A percentile compares a stretch with the other conserved stretches of the same genome.
Conservation (phyloP, 139 green algal genomes). For the Chlorella sp. region DNA sequence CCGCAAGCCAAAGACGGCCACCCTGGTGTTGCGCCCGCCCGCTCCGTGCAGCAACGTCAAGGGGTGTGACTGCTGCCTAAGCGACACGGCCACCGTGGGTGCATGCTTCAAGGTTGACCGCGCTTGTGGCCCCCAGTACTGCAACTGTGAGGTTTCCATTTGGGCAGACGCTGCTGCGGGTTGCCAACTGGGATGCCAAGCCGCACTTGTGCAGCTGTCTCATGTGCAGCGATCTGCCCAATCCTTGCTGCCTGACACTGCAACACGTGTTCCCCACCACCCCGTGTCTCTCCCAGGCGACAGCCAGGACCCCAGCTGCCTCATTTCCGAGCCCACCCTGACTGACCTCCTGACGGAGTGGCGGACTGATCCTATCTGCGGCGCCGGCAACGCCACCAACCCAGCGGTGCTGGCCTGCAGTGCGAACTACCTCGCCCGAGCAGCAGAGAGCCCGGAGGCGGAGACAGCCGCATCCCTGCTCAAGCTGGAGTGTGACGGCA, state of each 20-base stretch:
- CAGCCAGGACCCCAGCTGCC: not conserved
- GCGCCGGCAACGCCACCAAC: too few relatives aligned
- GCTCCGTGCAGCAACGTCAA: conserved; percentile 6
- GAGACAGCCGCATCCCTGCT: not conserved
- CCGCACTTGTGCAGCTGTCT: too few relatives aligned
- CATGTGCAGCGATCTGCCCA: too few relatives aligned
- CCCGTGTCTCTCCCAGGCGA: too few relatives aligned
- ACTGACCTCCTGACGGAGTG: not conserved
- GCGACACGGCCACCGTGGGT: not conserved
- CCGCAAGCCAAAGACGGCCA: too few relatives aligned
- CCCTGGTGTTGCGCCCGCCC: not conserved
- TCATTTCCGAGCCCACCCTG: not conserved
- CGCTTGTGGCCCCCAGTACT: conserved; percentile 17
- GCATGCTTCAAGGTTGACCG: conserved; percentile 14
- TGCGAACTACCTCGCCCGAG: not conserved
- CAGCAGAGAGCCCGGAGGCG: not conserved
- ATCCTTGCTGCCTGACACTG: too few relatives aligned
- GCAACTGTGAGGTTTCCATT: conserved; percentile 35
- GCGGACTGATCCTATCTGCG: not conserved
- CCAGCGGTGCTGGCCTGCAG: not conserved
- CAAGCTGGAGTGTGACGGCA: not conserved
- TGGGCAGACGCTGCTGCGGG: too few relatives aligned
- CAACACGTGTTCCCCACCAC: too few relatives aligned
- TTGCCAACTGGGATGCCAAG: too few relatives aligned
- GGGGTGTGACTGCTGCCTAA: conserved; percentile 40